Conservation (phyloP, 805 yeast species). For the Pichia nakasei region DNA sequence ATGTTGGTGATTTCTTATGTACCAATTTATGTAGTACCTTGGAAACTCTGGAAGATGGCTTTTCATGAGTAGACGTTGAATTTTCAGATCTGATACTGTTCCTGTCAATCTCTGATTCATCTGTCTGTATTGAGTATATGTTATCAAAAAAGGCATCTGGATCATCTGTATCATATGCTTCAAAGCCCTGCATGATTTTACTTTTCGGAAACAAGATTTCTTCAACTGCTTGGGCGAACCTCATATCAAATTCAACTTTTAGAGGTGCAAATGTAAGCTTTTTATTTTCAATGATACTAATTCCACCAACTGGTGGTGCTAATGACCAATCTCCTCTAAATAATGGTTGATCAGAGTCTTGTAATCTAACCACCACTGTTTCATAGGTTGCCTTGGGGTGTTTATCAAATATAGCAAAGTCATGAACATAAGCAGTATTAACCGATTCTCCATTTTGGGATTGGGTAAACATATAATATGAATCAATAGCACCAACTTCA, state of each 20-base stretch:
- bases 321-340: slow-evolving; percentile 43
- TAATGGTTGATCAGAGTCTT: slow-evolving; percentile 24
- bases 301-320: slow-evolving; percentile 58
- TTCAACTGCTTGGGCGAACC: slow-evolving; percentile 41
- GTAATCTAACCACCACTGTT: slow-evolving; percentile 45
- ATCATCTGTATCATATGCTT: slow-evolving; percentile 2
- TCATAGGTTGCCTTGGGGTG: slow-evolving; percentile 52
- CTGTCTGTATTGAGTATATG: not conserved
- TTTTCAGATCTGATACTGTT: slow-evolving; percentile 1
- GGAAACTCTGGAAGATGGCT: slow-evolving; percentile 4
- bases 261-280: slow-evolving; percentile 44
- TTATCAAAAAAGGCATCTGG: slow-evolving; percentile 4
- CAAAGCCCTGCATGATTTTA: slow-evolving; percentile 2
- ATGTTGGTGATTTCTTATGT: not conserved
- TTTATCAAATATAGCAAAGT: slow-evolving; percentile 67
- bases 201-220: slow-evolving; percentile 24
- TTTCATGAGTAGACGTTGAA: not conserved
- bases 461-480: slow-evolving; percentile 53
- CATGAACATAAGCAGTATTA: slow-evolving; percentile 52
- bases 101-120: not conserved
- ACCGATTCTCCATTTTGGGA: slow-evolving; percentile 61
- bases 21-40: slow-evolving; percentile 4
- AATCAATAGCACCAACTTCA: slow-evolving; percentile 59
- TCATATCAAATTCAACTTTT: slow-evolving; percentile 47
- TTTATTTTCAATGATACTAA: slow-evolving; percentile 43